These are phyloP conservation scores for Bathelium albidoporum DNA, from an alignment of 495 filamentous ascomycete genomes.

Conservation along the genomic window DNA sequence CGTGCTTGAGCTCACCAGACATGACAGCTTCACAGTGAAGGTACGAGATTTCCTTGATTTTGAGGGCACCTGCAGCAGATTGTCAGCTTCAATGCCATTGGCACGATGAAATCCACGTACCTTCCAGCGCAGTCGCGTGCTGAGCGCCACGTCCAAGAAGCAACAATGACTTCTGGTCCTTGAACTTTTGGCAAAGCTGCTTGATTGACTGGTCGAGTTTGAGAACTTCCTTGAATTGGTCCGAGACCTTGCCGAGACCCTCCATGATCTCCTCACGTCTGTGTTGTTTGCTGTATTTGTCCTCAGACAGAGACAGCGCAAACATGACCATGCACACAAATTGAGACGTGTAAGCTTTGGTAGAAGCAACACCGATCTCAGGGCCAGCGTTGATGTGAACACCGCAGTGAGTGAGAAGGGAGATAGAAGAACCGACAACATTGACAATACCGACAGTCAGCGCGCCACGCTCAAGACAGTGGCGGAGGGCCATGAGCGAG, in stretches of 20 bases:
- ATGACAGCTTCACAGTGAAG: slow-evolving; percentile 99
- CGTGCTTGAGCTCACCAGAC: slow-evolving; percentile 98
- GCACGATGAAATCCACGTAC: slow-evolving; percentile 33
- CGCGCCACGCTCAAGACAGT: slow-evolving; percentile 93
- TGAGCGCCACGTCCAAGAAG: slow-evolving; percentile 90
- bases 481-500: slow-evolving; percentile 89
- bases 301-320: slow-evolving; percentile 87
- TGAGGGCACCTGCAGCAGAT: slow-evolving; percentile 56
- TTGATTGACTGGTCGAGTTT: slow-evolving; percentile 90
- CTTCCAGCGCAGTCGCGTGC: slow-evolving; percentile 93
- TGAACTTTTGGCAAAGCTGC: slow-evolving; percentile 80
- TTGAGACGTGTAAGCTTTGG: slow-evolving; percentile 97
- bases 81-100: slow-evolving; percentile 14
- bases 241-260: slow-evolving; percentile 72
- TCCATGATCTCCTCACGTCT: slow-evolving; percentile 95
- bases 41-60: slow-evolving; percentile 99
- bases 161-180: slow-evolving; percentile 91
- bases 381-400: slow-evolving; percentile 98
- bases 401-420: slow-evolving; percentile 95
- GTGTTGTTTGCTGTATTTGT: slow-evolving; percentile 88
- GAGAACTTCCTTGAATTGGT: slow-evolving; percentile 83
- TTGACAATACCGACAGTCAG: slow-evolving; percentile 97
- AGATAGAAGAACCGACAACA: slow-evolving; percentile 95
- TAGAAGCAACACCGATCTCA: slow-evolving; percentile 97
- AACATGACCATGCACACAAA: slow-evolving; percentile 99